Base-by-base conservation (phyloP, 768 basidiomycete species). In the Dioszegia aurantiaca region DNA sequence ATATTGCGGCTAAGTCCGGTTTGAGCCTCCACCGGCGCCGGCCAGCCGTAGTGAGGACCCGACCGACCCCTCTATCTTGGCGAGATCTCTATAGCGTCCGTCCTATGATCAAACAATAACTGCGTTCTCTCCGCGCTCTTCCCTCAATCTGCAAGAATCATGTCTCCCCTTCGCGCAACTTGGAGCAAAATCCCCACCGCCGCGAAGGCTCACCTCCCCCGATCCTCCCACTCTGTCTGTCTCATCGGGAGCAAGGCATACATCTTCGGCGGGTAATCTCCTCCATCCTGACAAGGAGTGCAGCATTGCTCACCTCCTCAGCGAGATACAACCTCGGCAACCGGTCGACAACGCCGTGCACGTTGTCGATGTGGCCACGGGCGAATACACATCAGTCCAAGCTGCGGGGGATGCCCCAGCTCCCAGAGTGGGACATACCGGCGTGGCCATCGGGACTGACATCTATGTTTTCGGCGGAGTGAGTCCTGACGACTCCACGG, bases 401-500 rank as follows among this genome's bases (percentile, higher is more conserved):
- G 65, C 40, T 11, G 39, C n/a, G 14, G 65, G 65, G 16, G 62
- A 67, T 46, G 51, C 63, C 43, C 62, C 79, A 17, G 59, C 71
- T 23, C 42, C 54, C 39, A 23, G 76, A 55, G 74, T 75, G 21
- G 66, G 78, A 26, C 45, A 67, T 16, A 63, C 74, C 3, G 65
- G 56, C 16, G 65, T 64, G 0, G 51, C 48, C 4, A 53, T 58
- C 24, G 60, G 55, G 3, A 53, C 45, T 56, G 71, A 56, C 44
- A 62, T 80, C 42, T 80, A 80, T 60, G 45, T 81, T 42, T 83
- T 81, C 78, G 81, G 81, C 3, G 81, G 82, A 12, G 62, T 67
- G 19, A 44, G 65, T 61, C 26, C 14, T 24, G 23, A n/a, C 12
- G 19, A 12, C 42, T 27, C 12, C 26, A 37, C 14, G 43, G 11